Percentiles rank a stretch among this genome's conserved stretches.
Conservation (phyloP, 2,329 filamentous ascomycete species). For the Seiridium unicorne region DNA sequence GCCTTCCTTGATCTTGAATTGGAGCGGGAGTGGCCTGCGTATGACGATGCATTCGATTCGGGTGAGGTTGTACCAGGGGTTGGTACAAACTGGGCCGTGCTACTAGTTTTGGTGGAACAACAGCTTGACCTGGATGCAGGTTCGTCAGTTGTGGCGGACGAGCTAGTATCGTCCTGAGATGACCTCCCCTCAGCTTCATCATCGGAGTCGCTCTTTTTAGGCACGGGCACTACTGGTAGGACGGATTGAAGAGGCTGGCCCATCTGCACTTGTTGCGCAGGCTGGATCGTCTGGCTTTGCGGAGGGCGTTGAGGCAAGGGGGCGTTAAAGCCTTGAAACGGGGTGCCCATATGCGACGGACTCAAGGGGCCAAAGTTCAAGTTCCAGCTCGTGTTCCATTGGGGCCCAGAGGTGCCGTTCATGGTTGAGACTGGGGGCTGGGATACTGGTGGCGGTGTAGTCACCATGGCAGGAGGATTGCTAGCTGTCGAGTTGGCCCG, state of each 20-base stretch:
- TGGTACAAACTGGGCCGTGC: not conserved
- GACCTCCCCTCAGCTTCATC: not conserved
- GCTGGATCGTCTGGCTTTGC: not conserved
- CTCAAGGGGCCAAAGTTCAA: not conserved
- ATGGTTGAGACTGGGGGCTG: not conserved
- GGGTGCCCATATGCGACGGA: not conserved
- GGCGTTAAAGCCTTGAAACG: not conserved
- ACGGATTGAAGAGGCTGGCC: not conserved
- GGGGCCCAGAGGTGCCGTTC: not conserved
- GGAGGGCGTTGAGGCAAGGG: not conserved
- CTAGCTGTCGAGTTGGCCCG: not conserved
- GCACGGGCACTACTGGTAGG: not conserved
- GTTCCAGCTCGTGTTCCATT: constrained; percentile 1
- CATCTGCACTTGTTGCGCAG: not conserved
- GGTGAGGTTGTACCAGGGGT: not conserved
- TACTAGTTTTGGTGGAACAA: constrained; percentile 1
- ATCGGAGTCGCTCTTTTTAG: not conserved
- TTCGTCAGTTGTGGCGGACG: not conserved
- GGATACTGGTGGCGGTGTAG: not conserved
- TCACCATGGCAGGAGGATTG: not conserved
- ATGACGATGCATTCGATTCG: not conserved
- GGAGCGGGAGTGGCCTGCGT: not conserved
- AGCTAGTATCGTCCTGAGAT: not conserved
- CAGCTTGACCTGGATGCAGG: not conserved
- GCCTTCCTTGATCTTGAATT: not conserved